Percentiles rank a stretch among this genome's conserved stretches.
phyloP scores from a whole-genome alignment of 1,284 basidiomycete species.

The Abortiporus biennis region DNA sequence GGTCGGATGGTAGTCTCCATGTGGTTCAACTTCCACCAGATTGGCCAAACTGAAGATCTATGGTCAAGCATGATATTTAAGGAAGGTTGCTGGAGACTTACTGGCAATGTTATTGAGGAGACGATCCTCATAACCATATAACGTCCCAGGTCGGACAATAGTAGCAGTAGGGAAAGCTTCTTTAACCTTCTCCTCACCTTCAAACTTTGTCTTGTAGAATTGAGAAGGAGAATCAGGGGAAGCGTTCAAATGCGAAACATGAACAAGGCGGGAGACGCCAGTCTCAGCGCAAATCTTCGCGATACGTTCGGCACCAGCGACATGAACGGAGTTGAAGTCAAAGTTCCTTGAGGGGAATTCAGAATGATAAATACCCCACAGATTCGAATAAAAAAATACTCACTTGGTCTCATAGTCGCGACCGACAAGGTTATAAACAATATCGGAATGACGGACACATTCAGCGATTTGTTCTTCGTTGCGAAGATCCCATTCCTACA shows the following conservation, averaged over 20 bases:
- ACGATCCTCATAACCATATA: slow-evolving; percentile 96
- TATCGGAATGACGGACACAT: slow-evolving; percentile 93
- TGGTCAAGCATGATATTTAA: not conserved
- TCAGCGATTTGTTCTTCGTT: slow-evolving; percentile 89
- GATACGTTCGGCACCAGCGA: slow-evolving; percentile 74
- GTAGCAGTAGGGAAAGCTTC: slow-evolving; percentile 85
- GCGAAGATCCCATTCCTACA: slow-evolving; percentile 90
- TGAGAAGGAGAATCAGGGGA: slow-evolving; percentile 71
- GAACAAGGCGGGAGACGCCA: slow-evolving; percentile 85
- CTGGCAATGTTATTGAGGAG: slow-evolving; percentile 90
- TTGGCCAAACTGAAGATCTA: slow-evolving; percentile 70
- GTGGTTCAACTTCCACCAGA: slow-evolving; percentile 91
- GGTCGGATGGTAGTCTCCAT: slow-evolving; percentile 86
- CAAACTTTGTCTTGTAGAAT: slow-evolving; percentile 88
- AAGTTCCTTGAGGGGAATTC: slow-evolving; percentile 21
- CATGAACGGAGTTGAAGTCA: slow-evolving; percentile 84
- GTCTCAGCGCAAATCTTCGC: slow-evolving; percentile 75
- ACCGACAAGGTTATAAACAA: slow-evolving; percentile 92
- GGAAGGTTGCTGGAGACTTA: slow-evolving; percentile 36
- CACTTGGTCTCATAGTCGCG: slow-evolving; percentile 79
- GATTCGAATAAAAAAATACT: slow-evolving; percentile 13
- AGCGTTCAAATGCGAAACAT: slow-evolving; percentile 96
- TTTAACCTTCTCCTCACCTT: slow-evolving; percentile 87
- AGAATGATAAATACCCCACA: slow-evolving; percentile 3
- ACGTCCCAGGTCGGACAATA: slow-evolving; percentile 79